Evolutionary conservation across 1,284 basidiomycete genomes (phyloP).

Genomic region (Puccinia triticina): DNA sequence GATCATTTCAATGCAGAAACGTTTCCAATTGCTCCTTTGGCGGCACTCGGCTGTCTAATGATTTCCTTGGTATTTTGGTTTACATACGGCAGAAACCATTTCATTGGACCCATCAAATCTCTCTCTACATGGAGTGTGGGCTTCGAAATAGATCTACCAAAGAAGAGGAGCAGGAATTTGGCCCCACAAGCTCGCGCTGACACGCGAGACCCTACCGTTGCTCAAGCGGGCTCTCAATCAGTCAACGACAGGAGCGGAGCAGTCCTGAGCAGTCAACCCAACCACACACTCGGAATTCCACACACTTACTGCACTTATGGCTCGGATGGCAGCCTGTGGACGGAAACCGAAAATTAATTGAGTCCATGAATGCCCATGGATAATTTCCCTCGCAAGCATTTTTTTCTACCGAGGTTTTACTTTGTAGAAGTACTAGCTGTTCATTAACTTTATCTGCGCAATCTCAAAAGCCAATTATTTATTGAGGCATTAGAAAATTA

Average conservation of each 20-base stretch:
- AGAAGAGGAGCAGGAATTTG: neutral
- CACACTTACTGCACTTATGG: slow-evolving; percentile 19
- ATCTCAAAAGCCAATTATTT: too few relatives aligned
- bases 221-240: neutral
- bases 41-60: neutral
- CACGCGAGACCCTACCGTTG: neutral
- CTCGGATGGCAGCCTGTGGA: slow-evolving; percentile 28
- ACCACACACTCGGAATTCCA: neutral
- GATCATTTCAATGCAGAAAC: neutral
- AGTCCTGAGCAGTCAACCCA: neutral
- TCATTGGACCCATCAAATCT: slow-evolving; percentile 33
- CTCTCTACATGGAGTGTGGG: slow-evolving; percentile 34
- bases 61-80: slow-evolving; percentile 20
- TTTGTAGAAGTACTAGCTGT: too few relatives aligned
- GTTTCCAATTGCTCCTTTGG: neutral
- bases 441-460: too few relatives aligned
- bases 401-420: too few relatives aligned
- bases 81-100: slow-evolving; percentile 8
- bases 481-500: too few relatives aligned
- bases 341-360: neutral
- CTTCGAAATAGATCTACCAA: slow-evolving; percentile 19
- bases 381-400: too few relatives aligned
- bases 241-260: neutral
- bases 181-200: neutral
- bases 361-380: too few relatives aligned